Evolutionary conservation across 805 yeast species (phyloP).

Genomic region (Monosporozyma unispora): DNA sequence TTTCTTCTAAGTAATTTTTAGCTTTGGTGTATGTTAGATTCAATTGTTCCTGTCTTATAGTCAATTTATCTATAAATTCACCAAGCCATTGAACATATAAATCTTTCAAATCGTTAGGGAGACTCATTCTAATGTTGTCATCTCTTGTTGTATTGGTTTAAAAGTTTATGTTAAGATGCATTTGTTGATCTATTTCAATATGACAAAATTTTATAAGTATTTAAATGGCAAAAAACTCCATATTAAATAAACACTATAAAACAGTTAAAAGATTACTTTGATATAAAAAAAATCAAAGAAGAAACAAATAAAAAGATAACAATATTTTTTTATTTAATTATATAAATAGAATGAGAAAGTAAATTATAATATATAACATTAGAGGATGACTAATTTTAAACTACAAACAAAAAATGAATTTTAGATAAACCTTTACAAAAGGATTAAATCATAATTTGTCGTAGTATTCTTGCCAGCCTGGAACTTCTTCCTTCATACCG

Average conservation of each 20-base stretch:
- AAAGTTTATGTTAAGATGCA: no score
- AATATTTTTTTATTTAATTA: constrained; percentile 1
- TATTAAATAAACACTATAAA: no score
- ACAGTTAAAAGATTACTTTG: neutral
- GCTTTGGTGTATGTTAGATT: constrained; percentile 51
- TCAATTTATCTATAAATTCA: constrained; percentile 39
- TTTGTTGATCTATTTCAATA: no score
- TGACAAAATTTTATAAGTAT: no score
- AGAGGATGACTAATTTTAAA: constrained; percentile 4
- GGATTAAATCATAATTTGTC: constrained; percentile 56
- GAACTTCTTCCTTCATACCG: constrained; percentile 95
- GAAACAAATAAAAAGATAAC: neutral
- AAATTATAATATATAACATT: constrained; percentile 3
- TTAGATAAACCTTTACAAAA: constrained; percentile 1
- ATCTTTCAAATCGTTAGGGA: constrained; percentile 41
- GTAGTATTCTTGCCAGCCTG: constrained; percentile 99
- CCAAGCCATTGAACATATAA: constrained; percentile 53
- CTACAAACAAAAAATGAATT: constrained; percentile 12
- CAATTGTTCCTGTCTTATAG: constrained; percentile 41
- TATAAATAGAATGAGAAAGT: constrained; percentile 2
- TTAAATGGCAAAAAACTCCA: no score
- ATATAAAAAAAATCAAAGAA: neutral
- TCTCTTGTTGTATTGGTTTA: neutral
- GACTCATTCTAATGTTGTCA: constrained; percentile 26
- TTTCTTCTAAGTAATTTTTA: constrained; percentile 38